Conservation (phyloP, 2,329 filamentous ascomycete species). For the Claviceps humidiphila region DNA sequence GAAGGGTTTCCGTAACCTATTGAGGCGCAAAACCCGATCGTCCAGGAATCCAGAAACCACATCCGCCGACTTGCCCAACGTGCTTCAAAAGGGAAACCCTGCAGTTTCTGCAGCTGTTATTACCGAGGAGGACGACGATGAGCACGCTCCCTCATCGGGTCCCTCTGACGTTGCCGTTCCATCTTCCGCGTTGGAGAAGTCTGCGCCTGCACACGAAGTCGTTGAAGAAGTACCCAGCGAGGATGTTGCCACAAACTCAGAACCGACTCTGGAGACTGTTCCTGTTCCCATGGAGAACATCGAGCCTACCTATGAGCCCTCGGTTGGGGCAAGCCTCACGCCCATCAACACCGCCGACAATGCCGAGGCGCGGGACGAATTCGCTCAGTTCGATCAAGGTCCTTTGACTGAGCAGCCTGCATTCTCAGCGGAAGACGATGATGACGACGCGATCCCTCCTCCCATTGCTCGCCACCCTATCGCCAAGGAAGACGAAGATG, state of each 20-base stretch:
- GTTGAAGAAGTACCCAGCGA: neutral
- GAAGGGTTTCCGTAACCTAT: conserved; percentile 48
- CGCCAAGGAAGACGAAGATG: neutral
- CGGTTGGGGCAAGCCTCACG: conserved; percentile 31
- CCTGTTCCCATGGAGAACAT: conserved; percentile 1
- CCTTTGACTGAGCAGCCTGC: conserved; percentile 78
- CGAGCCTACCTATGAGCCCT: conserved; percentile 10
- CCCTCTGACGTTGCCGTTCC: neutral
- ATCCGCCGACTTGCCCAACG: conserved; percentile 35
- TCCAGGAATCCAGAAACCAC: conserved; percentile 45
- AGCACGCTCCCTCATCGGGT: neutral
- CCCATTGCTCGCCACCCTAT: conserved; percentile 33
- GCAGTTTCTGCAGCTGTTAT: conserved; percentile 6
- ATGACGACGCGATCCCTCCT: conserved; percentile 36
- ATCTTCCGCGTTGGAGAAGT: neutral
- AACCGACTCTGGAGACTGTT: neutral
- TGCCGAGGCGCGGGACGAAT: conserved; percentile 45
- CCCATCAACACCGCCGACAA: conserved; percentile 47
- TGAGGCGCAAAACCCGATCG: conserved; percentile 47
- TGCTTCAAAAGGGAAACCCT: conserved; percentile 30
- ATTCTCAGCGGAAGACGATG: conserved; percentile 52
- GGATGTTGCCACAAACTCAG: neutral
- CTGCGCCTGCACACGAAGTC: neutral
- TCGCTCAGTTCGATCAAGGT: conserved; percentile 70
- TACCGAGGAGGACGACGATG: neutral